These are phyloP conservation scores for Neofusicoccum sp. DNA, from an alignment of 2,329 filamentous ascomycete genomes.

Conservation along the genomic window DNA sequence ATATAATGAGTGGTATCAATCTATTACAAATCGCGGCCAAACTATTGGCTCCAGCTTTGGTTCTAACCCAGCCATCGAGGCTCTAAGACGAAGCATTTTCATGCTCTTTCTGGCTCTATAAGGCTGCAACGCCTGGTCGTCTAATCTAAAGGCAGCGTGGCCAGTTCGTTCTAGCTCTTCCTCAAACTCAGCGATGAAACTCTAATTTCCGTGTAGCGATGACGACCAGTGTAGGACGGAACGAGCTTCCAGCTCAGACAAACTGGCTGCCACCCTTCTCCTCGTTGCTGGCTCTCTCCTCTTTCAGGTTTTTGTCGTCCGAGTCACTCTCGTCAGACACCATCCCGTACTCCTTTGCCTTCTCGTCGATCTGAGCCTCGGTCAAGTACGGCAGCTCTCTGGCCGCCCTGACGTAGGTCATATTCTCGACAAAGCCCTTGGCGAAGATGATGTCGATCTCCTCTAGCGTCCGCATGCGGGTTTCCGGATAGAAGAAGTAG, in stretches of 20 bases:
- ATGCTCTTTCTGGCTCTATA: too few species aligned
- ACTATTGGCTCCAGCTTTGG: too few species aligned
- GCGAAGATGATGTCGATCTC: constrained; percentile 47
- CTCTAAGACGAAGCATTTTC: too few species aligned
- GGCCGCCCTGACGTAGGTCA: constrained; percentile 59
- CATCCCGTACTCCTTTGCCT: constrained; percentile 39
- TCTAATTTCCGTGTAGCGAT: too few species aligned
- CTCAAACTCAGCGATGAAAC: too few species aligned
- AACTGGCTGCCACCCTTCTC: background rate
- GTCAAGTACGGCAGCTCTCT: constrained; percentile 56
- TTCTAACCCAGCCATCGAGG: too few species aligned
- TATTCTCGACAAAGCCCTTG: constrained; percentile 59
- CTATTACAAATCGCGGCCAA: too few species aligned
- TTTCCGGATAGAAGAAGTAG: constrained; percentile 55
- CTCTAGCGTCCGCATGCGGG: constrained; percentile 49
- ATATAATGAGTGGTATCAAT: too few species aligned
- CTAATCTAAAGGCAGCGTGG: too few species aligned
- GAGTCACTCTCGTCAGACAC: constrained; percentile 22
- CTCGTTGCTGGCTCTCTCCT: background rate
- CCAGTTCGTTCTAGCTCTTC: too few species aligned
- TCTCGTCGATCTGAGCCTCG: constrained; percentile 53
- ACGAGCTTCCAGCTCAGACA: background rate
- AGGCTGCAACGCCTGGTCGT: too few species aligned
- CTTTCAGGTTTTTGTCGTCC: constrained; percentile 7
- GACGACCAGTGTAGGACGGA: too few species aligned